A percentile compares a stretch with the other conserved stretches of the same genome.
Conservation (phyloP, 495 filamentous ascomycete species). For the Aspergillus olivimuriae region DNA sequence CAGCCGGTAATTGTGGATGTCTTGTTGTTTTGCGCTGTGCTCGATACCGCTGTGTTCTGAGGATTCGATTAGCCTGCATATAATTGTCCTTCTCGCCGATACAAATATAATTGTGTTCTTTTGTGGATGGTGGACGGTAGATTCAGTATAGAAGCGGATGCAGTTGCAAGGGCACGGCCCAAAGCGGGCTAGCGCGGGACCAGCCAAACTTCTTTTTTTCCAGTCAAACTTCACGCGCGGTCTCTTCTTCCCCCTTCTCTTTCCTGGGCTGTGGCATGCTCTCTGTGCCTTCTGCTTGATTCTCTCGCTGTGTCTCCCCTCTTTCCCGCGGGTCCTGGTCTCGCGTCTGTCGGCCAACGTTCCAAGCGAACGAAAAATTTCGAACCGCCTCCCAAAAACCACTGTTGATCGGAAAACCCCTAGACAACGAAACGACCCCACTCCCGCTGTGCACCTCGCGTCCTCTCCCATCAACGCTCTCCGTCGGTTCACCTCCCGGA, state of each 20-base stretch:
- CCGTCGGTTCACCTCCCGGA: too few species aligned
- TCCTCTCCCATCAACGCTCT: too few species aligned
- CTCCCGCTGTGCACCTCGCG: conserved; percentile 17
- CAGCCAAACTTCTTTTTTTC: conserved; percentile 10
- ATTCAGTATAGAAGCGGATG: background rate
- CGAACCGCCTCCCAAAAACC: conserved; percentile 25
- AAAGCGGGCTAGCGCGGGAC: conserved; percentile 6
- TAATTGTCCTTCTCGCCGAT: too few species aligned
- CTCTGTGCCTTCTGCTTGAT: too few species aligned
- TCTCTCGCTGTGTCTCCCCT: too few species aligned
- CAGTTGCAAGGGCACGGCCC: background rate
- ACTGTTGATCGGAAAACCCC: conserved; percentile 15
- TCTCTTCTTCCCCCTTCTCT: conserved; percentile 4
- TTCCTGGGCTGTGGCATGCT: too few species aligned
- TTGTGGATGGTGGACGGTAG: background rate
- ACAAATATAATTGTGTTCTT: conserved; percentile 2
- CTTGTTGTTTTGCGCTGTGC: background rate
- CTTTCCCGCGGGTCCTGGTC: too few species aligned
- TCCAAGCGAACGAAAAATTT: too few species aligned
- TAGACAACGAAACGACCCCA: conserved; percentile 9
- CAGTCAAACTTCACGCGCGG: conserved; percentile 6
- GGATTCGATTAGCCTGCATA: background rate
- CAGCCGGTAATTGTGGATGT: conserved; percentile 45
- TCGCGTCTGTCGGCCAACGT: too few species aligned
- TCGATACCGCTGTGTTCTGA: background rate